These are phyloP conservation scores for Diaporthe vexans DNA, from an alignment of 2,329 filamentous ascomycete genomes.

Conservation along the genomic window DNA sequence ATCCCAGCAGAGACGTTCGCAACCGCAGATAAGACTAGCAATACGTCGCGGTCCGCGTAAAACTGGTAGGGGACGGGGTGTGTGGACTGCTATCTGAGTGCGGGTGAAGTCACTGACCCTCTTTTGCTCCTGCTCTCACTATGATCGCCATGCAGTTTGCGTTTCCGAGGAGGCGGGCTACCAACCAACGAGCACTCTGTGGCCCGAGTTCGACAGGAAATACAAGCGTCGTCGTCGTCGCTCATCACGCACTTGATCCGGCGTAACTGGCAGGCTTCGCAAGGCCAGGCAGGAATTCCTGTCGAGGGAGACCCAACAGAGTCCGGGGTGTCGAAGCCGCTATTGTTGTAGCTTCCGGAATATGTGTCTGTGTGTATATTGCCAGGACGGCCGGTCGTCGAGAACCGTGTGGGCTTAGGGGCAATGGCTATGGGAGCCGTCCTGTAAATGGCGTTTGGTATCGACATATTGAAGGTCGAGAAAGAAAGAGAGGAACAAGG, in stretches of 20 bases:
- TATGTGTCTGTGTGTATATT: slow-evolving; percentile 64
- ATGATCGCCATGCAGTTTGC: slow-evolving; percentile 78
- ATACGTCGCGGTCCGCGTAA: slow-evolving; percentile 30
- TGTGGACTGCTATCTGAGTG: slow-evolving; percentile 25
- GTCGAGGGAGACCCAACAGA: slow-evolving; percentile 56
- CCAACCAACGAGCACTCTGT: slow-evolving; percentile 84
- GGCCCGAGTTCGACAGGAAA: slow-evolving; percentile 83
- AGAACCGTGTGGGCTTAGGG: slow-evolving; percentile 67
- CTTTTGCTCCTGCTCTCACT: slow-evolving; percentile 75
- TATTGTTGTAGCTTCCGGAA: slow-evolving; percentile 61
- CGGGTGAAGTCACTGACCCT: slow-evolving; percentile 69
- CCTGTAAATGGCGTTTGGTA: slow-evolving; percentile 66
- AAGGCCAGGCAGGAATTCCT: slow-evolving; percentile 65
- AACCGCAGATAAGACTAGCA: slow-evolving; percentile 27
- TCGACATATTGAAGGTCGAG: slow-evolving; percentile 63
- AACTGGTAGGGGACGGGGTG: slow-evolving; percentile 22
- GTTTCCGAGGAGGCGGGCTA: slow-evolving; percentile 83
- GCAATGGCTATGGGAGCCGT: slow-evolving; percentile 77
- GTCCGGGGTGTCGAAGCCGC: slow-evolving; percentile 65
- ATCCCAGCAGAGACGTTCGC: slow-evolving; percentile 31
- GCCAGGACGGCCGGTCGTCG: slow-evolving; percentile 60
- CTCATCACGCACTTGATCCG: slow-evolving; percentile 82
- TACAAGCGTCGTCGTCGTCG: slow-evolving; percentile 80
- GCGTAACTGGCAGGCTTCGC: slow-evolving; percentile 81
- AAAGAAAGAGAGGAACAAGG: slow-evolving; percentile 25